Evolutionary conservation across 2,329 filamentous ascomycete genomes (phyloP).

Genomic region (Venturia nashicola): DNA sequence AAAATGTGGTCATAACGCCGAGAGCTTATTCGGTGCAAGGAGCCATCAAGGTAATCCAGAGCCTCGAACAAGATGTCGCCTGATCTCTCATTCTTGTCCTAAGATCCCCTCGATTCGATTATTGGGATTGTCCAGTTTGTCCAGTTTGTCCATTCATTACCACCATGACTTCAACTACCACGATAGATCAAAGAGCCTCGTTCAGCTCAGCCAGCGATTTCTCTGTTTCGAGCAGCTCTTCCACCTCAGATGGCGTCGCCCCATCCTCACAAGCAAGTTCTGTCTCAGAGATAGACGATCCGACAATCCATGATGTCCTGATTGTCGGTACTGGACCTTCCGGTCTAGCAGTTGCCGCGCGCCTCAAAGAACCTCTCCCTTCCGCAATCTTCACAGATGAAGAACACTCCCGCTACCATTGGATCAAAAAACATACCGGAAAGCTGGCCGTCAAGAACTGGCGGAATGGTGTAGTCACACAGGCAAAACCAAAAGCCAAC

Average conservation of each 20-base stretch:
- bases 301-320: conserved; percentile 42
- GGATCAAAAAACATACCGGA: conserved; percentile 54
- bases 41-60: not conserved
- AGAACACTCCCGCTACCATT: conserved; percentile 51
- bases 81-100: not conserved
- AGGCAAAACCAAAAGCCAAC: conserved; percentile 13
- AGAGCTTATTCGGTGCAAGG: not conserved
- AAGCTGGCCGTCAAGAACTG: conserved; percentile 46
- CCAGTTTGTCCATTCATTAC: not conserved
- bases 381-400: conserved; percentile 45
- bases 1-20: not conserved
- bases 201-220: not conserved
- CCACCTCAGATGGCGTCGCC: not conserved
- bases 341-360: conserved; percentile 48
- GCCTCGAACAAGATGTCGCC: not conserved
- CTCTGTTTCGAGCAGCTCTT: not conserved
- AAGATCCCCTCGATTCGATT: not conserved
- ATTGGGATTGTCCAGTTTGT: not conserved
- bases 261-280: not conserved
- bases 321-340: conserved; percentile 52
- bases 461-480: conserved; percentile 27
- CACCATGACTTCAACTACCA: not conserved
- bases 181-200: not conserved
- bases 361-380: conserved; percentile 44
- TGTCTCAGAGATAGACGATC: not conserved